These are phyloP conservation scores for Coniella vitis DNA, from an alignment of 2,329 filamentous ascomycete genomes.

Conservation along the genomic window DNA sequence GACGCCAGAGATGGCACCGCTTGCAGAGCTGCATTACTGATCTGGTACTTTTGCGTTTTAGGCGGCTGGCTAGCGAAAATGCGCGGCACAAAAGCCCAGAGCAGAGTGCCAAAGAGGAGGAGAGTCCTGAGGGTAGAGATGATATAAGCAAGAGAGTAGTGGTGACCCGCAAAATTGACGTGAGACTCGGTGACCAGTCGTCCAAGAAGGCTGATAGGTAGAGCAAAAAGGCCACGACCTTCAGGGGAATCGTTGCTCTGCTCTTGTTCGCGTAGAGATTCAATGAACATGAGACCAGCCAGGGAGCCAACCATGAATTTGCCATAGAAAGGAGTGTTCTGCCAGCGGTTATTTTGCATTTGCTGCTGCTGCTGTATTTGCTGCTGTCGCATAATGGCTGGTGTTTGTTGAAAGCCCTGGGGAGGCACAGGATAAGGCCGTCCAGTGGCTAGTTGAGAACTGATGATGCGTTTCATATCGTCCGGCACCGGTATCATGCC, in stretches of 20 bases:
- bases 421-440: conserved; percentile 44
- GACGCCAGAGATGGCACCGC: conserved; percentile 68
- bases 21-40: conserved; percentile 30
- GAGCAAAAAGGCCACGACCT: conserved; percentile 59
- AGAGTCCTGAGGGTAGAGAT: conserved; percentile 47
- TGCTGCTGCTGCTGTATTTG: conserved; percentile 48
- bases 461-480: conserved; percentile 56
- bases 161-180: conserved; percentile 48
- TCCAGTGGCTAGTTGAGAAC: conserved; percentile 47
- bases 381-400: conserved; percentile 45
- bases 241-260: conserved; percentile 55
- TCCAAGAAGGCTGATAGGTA: conserved; percentile 54
- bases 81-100: conserved; percentile 50
- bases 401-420: conserved; percentile 33
- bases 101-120: conserved; percentile 44
- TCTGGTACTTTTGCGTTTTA: conserved; percentile 37
- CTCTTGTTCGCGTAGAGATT: conserved; percentile 66
- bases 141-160: conserved; percentile 35
- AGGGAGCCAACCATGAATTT: conserved; percentile 92
- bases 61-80: conserved; percentile 49
- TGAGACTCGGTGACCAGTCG: conserved; percentile 41
- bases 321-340: conserved; percentile 50
- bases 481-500: conserved; percentile 62
- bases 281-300: conserved; percentile 85
- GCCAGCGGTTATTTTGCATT: conserved; percentile 47